Percentiles rank a stretch among this genome's conserved stretches.
These are phyloP conservation scores for Xylaria sp. DNA, from an alignment of 2,329 filamentous ascomycete species.

Conservation along the genomic window DNA sequence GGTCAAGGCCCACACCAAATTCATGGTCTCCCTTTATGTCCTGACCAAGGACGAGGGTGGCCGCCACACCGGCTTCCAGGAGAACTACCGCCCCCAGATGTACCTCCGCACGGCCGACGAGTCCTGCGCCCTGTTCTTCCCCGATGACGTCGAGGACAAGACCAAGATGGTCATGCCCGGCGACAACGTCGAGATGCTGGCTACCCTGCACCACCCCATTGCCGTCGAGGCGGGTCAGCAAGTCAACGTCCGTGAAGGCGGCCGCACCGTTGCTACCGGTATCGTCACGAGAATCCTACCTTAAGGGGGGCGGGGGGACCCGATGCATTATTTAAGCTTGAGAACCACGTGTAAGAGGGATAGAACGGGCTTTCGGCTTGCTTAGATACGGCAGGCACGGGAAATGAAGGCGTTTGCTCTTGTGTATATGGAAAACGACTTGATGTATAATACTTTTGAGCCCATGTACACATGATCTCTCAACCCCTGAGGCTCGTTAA, in stretches of 20 bases:
- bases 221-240: slow-evolving; percentile 90
- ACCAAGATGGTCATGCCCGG: slow-evolving; percentile 87
- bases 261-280: slow-evolving; percentile 83
- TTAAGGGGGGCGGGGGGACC: no score
- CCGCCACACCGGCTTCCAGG: slow-evolving; percentile 90
- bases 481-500: slow-evolving; percentile 28
- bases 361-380: slow-evolving; percentile 28
- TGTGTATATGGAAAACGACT: slow-evolving; percentile 32
- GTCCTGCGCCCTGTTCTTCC: slow-evolving; percentile 79
- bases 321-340: slow-evolving; percentile 7
- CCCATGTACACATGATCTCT: slow-evolving; percentile 29
- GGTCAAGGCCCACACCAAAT: slow-evolving; percentile 86
- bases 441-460: slow-evolving; percentile 31
- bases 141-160: slow-evolving; percentile 76
- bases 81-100: slow-evolving; percentile 97
- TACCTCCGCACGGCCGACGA: slow-evolving; percentile 92
- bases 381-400: slow-evolving; percentile 20
- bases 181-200: slow-evolving; percentile 98
- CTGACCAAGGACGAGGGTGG: slow-evolving; percentile 98
- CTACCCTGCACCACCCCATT: slow-evolving; percentile 80
- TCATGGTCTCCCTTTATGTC: slow-evolving; percentile 95
- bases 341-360: slow-evolving; percentile 24
- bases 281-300: slow-evolving; percentile 74
- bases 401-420: slow-evolving; percentile 27
- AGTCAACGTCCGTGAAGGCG: slow-evolving; percentile 98